Conservation (phyloP, 768 basidiomycete species). For the Amanita polypyramis region DNA sequence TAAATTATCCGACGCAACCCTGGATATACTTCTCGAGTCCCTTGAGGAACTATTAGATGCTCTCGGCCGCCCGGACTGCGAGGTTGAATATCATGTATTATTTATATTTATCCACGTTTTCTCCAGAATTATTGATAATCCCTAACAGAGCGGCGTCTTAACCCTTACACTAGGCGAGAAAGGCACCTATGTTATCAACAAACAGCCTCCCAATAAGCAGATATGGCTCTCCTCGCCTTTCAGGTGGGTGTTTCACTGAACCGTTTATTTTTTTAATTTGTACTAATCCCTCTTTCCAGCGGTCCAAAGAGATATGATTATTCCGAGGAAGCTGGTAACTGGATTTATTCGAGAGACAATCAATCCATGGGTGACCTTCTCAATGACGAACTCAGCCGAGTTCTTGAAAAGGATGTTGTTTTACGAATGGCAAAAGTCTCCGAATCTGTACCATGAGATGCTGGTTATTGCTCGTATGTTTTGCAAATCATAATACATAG, state of each 20-base stretch:
- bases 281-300: constrained; percentile 26
- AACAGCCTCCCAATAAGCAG: constrained; percentile 95
- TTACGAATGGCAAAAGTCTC: constrained; percentile 19
- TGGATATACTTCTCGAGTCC: constrained; percentile 66
- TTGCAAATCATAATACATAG: not conserved
- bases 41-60: constrained; percentile 67
- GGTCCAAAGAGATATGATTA: constrained; percentile 93
- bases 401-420: constrained; percentile 21
- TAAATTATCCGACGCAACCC: constrained; percentile 58
- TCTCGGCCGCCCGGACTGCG: constrained; percentile 42
- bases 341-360: constrained; percentile 72
- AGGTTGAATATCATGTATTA: constrained; percentile 84
- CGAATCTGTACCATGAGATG: constrained; percentile 1
- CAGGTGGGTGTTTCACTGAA: constrained; percentile 36
- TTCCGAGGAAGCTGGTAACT: constrained; percentile 38
- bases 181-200: constrained; percentile 93
- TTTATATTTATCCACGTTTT: constrained; percentile 14
- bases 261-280: not conserved
- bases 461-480: not conserved
- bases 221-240: constrained; percentile 91
- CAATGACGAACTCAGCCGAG: constrained; percentile 49
- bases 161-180: constrained; percentile 66
- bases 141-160: constrained; percentile 73
- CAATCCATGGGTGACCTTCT: constrained; percentile 50
- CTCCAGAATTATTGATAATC: constrained; percentile 2